These are phyloP conservation scores for Solanum corneliomulleri DNA, from an alignment of 257 asterid species.

Conservation along the genomic window DNA sequence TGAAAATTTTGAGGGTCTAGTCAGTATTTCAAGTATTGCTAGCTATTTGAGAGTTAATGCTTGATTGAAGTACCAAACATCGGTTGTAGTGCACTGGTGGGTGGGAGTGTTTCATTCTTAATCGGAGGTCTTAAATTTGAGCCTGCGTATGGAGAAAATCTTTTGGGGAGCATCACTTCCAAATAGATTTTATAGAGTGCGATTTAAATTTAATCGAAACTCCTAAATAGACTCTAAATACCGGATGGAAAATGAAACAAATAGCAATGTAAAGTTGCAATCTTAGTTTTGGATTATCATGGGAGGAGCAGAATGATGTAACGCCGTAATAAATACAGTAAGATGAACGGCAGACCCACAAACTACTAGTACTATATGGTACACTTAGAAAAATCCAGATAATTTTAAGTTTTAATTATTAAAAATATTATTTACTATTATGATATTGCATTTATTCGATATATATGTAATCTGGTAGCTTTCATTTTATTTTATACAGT, in stretches of 20 bases:
- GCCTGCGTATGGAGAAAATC: fast-evolving
- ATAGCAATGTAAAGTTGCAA: neutral
- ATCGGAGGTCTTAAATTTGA: too few relatives aligned
- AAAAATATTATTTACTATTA: neutral
- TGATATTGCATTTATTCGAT: neutral
- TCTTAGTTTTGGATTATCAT: neutral
- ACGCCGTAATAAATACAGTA: neutral
- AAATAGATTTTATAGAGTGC: too few relatives aligned
- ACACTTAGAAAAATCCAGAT: neutral
- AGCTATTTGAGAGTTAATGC: neutral
- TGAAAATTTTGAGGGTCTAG: neutral
- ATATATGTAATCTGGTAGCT: neutral
- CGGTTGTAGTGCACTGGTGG: fast-evolving
- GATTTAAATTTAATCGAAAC: too few relatives aligned
- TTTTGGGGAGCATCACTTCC: fast-evolving
- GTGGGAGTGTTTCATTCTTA: fast-evolving
- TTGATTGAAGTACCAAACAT: too few relatives aligned
- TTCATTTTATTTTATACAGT: neutral
- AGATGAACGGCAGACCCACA: neutral
- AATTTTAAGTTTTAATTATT: neutral
- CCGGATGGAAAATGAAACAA: too few relatives aligned
- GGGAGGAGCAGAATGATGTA: neutral
- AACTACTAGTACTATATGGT: neutral
- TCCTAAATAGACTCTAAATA: too few relatives aligned
- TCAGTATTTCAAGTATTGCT: neutral